These are phyloP conservation scores for Monocercomonoides exilis DNA, from an alignment of 78 protist species.

Conservation along the genomic window DNA sequence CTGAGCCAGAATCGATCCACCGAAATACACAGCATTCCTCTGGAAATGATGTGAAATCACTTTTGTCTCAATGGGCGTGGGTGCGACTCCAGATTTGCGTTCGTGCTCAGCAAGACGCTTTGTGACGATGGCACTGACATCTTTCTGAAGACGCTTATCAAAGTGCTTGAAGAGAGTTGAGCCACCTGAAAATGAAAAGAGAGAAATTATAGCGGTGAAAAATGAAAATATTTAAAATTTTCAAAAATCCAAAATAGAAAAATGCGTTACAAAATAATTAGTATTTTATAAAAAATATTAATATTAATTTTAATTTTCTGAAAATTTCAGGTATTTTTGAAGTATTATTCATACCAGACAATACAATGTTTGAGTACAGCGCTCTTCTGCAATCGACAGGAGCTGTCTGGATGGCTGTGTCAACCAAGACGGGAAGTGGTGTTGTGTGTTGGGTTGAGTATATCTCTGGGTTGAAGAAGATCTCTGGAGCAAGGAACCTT, in stretches of 20 bases:
- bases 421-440: conserved; percentile 78
- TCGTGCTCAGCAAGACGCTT: conserved; percentile 36
- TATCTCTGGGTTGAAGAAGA: conserved; percentile 98
- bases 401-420: conserved; percentile 62
- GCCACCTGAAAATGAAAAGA: conserved; percentile 77
- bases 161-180: conserved; percentile 96
- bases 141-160: conserved; percentile 79
- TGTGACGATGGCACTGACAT: conserved; percentile 45
- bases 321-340: background rate
- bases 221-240: background rate
- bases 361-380: conserved; percentile 87
- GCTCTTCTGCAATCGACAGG: conserved; percentile 90
- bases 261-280: too few species aligned
- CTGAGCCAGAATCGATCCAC: conserved; percentile 81
- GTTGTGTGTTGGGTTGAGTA: conserved; percentile 67
- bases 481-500: conserved; percentile 98
- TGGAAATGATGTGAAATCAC: conserved; percentile 82
- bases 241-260: background rate
- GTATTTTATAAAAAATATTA: too few species aligned
- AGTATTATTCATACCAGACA: conserved; percentile 57
- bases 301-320: background rate
- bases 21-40: conserved; percentile 38
- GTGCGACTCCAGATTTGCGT: conserved; percentile 54
- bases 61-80: conserved; percentile 72
- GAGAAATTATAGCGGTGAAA: too few species aligned